These are phyloP conservation scores for Picea abies DNA, from an alignment of 83 land plant genomes.

Conservation along the genomic window DNA sequence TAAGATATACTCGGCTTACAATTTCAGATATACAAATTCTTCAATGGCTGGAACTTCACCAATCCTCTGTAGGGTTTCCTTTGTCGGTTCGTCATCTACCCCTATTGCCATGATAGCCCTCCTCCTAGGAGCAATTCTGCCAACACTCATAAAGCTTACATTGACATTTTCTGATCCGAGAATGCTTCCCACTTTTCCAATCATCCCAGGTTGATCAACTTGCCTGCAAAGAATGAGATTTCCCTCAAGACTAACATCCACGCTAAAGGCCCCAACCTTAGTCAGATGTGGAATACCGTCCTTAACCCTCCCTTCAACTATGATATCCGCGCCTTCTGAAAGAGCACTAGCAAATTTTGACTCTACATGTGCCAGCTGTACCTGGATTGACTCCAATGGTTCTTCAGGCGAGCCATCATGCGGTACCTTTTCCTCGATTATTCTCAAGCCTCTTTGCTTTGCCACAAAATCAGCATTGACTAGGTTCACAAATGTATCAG, in stretches of 20 bases:
- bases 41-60: slow-evolving; percentile 57
- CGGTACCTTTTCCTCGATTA: slow-evolving; percentile 57
- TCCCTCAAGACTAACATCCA: slow-evolving; percentile 73
- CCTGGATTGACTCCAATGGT: slow-evolving; percentile 57
- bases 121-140: slow-evolving; percentile 49
- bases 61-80: slow-evolving; percentile 47
- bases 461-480: slow-evolving; percentile 75
- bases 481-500: slow-evolving; percentile 53
- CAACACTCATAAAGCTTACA: slow-evolving; percentile 77
- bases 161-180: slow-evolving; percentile 63
- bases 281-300: slow-evolving; percentile 59
- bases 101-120: slow-evolving; percentile 76
- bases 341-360: slow-evolving; percentile 63
- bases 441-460: slow-evolving; percentile 63
- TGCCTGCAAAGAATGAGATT: slow-evolving; percentile 70
- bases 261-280: slow-evolving; percentile 53
- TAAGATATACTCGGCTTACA: slow-evolving; percentile 35
- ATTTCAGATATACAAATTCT: slow-evolving; percentile 64
- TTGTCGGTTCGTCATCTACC: slow-evolving; percentile 63
- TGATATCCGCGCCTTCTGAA: slow-evolving; percentile 48
- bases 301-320: slow-evolving; percentile 58
- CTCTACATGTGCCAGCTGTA: slow-evolving; percentile 47
- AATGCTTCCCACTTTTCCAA: slow-evolving; percentile 59
- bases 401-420: slow-evolving; percentile 40
- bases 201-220: slow-evolving; percentile 77